Conservation (phyloP, 2,329 filamentous ascomycete genomes). For the Calonectria pauciramosa region DNA sequence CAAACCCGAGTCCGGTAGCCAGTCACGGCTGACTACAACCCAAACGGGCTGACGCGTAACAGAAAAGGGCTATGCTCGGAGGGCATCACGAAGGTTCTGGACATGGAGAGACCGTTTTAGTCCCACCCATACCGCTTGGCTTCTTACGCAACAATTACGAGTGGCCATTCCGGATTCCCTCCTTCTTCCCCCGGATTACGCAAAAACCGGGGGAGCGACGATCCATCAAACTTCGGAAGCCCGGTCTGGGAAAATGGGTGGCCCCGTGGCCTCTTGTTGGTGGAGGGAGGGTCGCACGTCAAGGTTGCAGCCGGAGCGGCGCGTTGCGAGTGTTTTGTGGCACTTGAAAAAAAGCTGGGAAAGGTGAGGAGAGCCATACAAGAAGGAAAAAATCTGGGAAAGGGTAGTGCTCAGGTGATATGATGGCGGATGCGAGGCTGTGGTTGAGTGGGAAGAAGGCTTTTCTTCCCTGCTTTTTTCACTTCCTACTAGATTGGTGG, state of each 20-base stretch:
- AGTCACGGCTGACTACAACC: background rate
- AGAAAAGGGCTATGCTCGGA: background rate
- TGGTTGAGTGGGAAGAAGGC: background rate
- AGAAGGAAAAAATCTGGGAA: background rate
- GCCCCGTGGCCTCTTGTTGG: conserved; percentile 15
- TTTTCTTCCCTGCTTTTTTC: background rate
- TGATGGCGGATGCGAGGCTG: conserved; percentile 2
- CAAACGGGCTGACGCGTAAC: conserved; percentile 8
- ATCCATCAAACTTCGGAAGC: background rate
- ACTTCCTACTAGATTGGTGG: background rate
- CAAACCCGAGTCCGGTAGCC: background rate
- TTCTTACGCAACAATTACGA: conserved; percentile 23
- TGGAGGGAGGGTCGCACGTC: conserved; percentile 20
- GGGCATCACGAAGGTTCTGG: background rate
- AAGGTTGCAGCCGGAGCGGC: conserved; percentile 28
- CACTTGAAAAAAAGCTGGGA: background rate
- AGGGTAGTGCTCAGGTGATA: background rate
- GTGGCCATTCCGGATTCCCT: background rate
- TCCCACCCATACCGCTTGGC: background rate
- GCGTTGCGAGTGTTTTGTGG: conserved; percentile 12
- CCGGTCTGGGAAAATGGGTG: background rate
- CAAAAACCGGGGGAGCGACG: background rate
- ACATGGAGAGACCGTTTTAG: background rate
- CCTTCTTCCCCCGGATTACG: background rate
- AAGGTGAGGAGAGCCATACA: background rate